phyloP scores from a whole-genome alignment of 1,284 basidiomycete genomes.

The Microbotryum violaceum region DNA sequence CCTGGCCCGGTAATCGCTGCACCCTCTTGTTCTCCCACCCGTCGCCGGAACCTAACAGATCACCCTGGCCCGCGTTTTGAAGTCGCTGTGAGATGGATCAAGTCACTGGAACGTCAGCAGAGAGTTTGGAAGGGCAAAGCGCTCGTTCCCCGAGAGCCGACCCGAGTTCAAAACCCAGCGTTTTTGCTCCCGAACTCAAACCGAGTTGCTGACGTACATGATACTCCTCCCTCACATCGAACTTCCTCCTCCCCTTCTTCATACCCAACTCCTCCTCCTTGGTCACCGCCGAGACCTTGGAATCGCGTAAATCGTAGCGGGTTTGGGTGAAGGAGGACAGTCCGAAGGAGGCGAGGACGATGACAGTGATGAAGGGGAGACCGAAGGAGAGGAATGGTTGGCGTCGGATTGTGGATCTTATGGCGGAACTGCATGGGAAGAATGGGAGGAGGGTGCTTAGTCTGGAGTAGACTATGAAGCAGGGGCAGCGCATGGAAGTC shows the following conservation, averaged over 20 bases:
- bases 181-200: too few species aligned
- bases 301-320: constrained; percentile 77
- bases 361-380: constrained; percentile 73
- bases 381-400: constrained; percentile 59
- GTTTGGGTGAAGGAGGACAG: constrained; percentile 80
- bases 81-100: constrained; percentile 19
- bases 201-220: constrained; percentile 57
- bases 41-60: constrained; percentile 21
- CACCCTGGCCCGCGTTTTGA: constrained; percentile 15
- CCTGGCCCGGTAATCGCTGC: constrained; percentile 34
- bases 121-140: not conserved
- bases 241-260: constrained; percentile 68
- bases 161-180: too few species aligned
- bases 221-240: constrained; percentile 92
- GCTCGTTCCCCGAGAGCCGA: not conserved
- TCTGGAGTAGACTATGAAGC: too few species aligned
- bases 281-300: constrained; percentile 64
- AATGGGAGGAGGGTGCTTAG: not conserved
- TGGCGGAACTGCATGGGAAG: constrained; percentile 8
- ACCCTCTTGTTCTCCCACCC: constrained; percentile 37
- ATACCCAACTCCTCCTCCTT: constrained; percentile 79
- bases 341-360: constrained; percentile 81
- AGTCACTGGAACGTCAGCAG: not conserved
- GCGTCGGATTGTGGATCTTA: constrained; percentile 35
- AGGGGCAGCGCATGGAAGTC: not conserved